A percentile compares a stretch with the other conserved stretches of the same genome.
These are phyloP conservation scores for Solanum ossicruentum DNA, from an alignment of 257 asterid genomes.

Conservation along the genomic window DNA sequence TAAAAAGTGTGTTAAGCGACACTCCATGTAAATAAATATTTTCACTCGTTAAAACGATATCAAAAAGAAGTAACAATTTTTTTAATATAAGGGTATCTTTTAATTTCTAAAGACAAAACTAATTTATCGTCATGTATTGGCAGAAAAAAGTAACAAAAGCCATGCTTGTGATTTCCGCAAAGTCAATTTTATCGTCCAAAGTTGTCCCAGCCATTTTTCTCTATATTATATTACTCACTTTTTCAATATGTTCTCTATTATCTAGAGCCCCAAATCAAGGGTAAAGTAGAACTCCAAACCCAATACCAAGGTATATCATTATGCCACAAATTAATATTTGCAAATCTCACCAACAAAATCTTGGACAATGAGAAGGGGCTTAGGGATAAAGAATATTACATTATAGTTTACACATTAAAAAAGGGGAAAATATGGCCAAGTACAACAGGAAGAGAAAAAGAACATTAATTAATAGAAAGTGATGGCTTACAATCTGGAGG, in stretches of 20 bases:
- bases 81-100: too few species aligned
- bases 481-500: conserved; percentile 13
- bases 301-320: background rate
- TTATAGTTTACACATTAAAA: conserved; percentile 6
- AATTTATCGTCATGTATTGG: background rate
- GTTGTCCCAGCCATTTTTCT: background rate
- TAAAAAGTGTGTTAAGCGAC: too few species aligned
- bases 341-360: background rate
- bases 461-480: background rate
- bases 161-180: conserved; percentile 35
- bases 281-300: background rate
- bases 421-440: background rate
- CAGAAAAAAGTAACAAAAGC: conserved; percentile 16
- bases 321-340: background rate
- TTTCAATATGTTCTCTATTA: background rate
- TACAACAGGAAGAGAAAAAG: background rate
- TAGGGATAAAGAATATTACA: background rate
- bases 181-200: background rate
- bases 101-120: background rate
- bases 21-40: too few species aligned
- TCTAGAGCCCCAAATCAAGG: background rate
- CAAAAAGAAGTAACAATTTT: too few species aligned
- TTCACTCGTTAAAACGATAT: too few species aligned
- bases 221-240: background rate
- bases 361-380: background rate